Evolutionary conservation across 2,329 filamentous ascomycete genomes (phyloP), one percentile per base, ranked within the genome.

Genomic region (Metarhizium sp.): DNA sequence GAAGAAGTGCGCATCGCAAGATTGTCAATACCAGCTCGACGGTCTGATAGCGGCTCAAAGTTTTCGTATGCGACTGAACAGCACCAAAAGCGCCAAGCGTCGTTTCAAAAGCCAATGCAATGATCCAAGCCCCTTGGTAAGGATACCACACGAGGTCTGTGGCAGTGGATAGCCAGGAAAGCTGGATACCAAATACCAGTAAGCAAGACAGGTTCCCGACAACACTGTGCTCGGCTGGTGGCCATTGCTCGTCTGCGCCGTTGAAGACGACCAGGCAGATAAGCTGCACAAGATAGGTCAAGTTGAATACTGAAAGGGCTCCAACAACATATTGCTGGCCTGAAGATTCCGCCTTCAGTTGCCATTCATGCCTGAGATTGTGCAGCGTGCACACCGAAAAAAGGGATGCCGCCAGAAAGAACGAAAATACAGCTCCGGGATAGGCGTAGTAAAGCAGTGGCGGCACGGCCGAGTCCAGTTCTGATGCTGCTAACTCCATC

Each of bases 181-280:
- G 71, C 60, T 86, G 75, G 14, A 85, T 76, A 3, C 81, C 78
- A 67, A 85, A 89, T n/a, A 82, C 74, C 32, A 88, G 69, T 49
- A 84, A 73, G 54, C 82, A 86, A 1, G 84, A 80, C 30, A 88
- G 69, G 42, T 80, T 71, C 54, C 82, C 80, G 54, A 88, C 77
- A 58, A 78, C 72, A 43, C 73, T 68, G 60, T 80, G 72, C 52
- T 78, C 75, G 25, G 76, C 71, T 1, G 71, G 68, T 45, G 69
- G 70, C 74, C 73, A 79, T 55, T 62, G 62, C 42, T 62, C 66
- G 25, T 61, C 63, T 34, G 69, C 43, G 14, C 71, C 32, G 47
- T 72, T 71, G 25, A 69, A 67, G 32, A 71, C 58, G 16, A 73
- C 60, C 54, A 80, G 67, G 18, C 68, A 60, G 13, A 67, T 60